Base-by-base conservation (phyloP, 2,329 filamentous ascomycete genomes). In the Neonectria sp. region DNA sequence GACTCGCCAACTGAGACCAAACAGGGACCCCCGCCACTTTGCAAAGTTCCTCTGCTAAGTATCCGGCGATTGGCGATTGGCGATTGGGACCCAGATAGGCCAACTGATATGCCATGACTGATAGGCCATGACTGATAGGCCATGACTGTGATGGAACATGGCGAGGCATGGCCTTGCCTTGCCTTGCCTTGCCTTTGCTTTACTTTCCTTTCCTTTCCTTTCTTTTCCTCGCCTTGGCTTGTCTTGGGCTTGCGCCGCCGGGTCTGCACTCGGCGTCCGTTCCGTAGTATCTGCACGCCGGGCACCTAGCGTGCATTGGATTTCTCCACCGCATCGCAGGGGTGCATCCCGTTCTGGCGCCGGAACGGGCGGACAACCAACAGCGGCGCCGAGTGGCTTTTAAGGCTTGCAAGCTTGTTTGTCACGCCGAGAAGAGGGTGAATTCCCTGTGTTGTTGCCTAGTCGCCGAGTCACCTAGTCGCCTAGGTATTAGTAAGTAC, bases 351-450 rank as follows among this genome's bases (percentile, higher is more conserved):
- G 40, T 51, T 24, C 33, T 29, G 45, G 24, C 11, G 21, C 33
- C 58, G 58, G 58, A 60, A 58, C 29, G 33, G 48, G 37, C 48
- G 55, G 51, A 15, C 55, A 55, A 35, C 40, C 52, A 29, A 35
- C 45, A 35, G 33, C 24, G 8, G 15, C 27, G n/a, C 37, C 17
- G 17, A 43, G 17, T 45, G 40, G 40, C 40, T 45, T 45, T 45
- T 27, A 21, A 43, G 6, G 21, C 21, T 27, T 51, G 48, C 31
- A 29, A 21, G 24, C 24, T 12, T n/a, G 35, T 31, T 21, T 4
- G 53, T 43, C 53, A 45, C 40, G 55, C 37, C 37, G 37, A 35
- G 8, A 35, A 31, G 25, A 52, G 6, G 13, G 49, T 21, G 21
- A 11, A 13, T 27, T 24, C 48, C 24, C 11, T 33, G 31, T 8